Evolutionary conservation across 305 asterid species (phyloP).

Genomic region (Ruellia speciosa): DNA sequence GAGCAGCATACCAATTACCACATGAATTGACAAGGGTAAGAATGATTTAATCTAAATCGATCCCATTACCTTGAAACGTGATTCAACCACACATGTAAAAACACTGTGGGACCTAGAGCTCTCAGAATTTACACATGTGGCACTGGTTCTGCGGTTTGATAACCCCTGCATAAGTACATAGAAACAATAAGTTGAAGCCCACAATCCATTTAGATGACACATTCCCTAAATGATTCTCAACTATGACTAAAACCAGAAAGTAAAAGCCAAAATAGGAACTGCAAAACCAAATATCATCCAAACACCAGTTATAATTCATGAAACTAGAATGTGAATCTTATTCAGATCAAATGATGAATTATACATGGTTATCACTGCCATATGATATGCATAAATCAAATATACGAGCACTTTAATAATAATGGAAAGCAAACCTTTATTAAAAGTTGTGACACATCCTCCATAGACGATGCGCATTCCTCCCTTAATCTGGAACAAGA

Average conservation of each 20-base stretch:
- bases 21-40: constrained; percentile 4
- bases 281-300: constrained; percentile 13
- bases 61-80: constrained; percentile 77
- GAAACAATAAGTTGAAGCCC: constrained; percentile 15
- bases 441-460: constrained; percentile 79
- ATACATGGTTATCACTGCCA: too few species aligned
- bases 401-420: too few species aligned
- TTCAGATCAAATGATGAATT: neutral
- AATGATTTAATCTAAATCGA: constrained; percentile 10
- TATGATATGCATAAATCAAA: too few species aligned
- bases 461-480: constrained; percentile 79
- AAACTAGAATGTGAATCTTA: neutral
- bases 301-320: neutral
- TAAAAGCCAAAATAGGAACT: constrained; percentile 8
- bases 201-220: neutral
- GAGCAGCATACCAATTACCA: constrained; percentile 2
- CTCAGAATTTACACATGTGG: constrained; percentile 86
- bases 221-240: constrained; percentile 12
- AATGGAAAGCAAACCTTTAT: constrained; percentile 49
- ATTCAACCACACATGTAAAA: constrained; percentile 94
- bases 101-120: constrained; percentile 99
- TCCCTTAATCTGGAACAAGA: constrained; percentile 65
- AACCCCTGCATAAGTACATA: constrained; percentile 55
- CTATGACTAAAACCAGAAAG: neutral
- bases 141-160: constrained; percentile 84